These are phyloP conservation scores for Calonectria pseudoturangicola DNA, from an alignment of 2,329 filamentous ascomycete species.

Conservation along the genomic window DNA sequence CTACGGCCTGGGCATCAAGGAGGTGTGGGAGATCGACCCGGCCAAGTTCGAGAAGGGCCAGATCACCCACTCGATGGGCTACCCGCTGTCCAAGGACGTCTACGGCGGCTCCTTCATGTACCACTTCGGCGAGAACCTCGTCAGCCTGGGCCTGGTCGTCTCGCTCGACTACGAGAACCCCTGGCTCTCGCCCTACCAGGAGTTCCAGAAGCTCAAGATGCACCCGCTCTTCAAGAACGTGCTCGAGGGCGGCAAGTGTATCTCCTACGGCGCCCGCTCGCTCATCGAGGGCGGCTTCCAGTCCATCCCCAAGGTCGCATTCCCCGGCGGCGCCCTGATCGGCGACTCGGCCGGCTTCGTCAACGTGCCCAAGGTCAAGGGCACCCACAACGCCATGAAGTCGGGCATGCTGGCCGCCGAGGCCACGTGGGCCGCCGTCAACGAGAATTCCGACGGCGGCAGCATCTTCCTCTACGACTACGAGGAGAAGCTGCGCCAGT, in stretches of 20 bases:
- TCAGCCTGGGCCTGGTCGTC: conserved; percentile 92
- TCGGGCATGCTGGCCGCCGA: conserved; percentile 97
- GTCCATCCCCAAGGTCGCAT: conserved; percentile 96
- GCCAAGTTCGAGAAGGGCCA: conserved; percentile 93
- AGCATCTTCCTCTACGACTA: conserved; percentile 96
- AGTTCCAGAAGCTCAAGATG: conserved; percentile 99
- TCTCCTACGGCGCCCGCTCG: conserved; percentile 94
- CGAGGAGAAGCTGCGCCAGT: conserved; percentile 89
- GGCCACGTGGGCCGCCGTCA: conserved; percentile 87
- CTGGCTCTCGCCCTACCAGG: conserved; percentile 94
- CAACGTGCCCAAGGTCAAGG: conserved; percentile 99
- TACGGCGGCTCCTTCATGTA: conserved; percentile 99
- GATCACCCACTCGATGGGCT: conserved; percentile 93
- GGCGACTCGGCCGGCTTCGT: conserved; percentile 97
- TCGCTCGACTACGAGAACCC: conserved; percentile 97
- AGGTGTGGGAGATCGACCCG: conserved; percentile 96
- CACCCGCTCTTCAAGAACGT: conserved; percentile 92
- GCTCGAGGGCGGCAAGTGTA: conserved; percentile 97
- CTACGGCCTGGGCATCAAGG: conserved; percentile 95
- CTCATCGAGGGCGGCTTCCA: conserved; percentile 97
- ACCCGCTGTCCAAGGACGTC: conserved; percentile 89
- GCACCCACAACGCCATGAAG: conserved; percentile 98
- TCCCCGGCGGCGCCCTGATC: conserved; percentile 95
- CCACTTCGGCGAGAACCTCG: conserved; percentile 98
- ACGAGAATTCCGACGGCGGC: conserved; percentile 73